These are phyloP conservation scores for Macrophomina pseudophaseolina DNA, from an alignment of 2,329 filamentous ascomycete genomes.

Conservation along the genomic window DNA sequence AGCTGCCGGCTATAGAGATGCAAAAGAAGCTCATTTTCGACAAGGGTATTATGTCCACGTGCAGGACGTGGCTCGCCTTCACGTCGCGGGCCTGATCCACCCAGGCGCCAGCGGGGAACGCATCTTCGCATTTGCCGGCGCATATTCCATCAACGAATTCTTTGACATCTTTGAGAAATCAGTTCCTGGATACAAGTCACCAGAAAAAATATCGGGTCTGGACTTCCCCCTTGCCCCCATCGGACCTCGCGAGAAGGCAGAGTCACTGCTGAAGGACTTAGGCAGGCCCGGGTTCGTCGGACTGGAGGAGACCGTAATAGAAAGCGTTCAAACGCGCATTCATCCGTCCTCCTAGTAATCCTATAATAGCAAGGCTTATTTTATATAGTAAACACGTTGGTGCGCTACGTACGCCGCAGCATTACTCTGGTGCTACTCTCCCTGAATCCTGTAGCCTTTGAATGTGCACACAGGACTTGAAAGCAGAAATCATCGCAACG, in stretches of 20 bases:
- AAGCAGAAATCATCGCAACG: too few species aligned
- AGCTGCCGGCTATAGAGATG: too few species aligned
- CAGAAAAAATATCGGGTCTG: constrained; percentile 14
- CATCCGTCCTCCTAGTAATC: too few species aligned
- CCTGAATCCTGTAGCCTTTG: too few species aligned
- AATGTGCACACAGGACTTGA: too few species aligned
- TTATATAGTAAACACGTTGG: too few species aligned
- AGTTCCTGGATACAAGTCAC: neutral
- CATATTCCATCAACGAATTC: constrained; percentile 26
- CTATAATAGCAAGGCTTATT: too few species aligned
- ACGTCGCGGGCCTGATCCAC: constrained; percentile 16
- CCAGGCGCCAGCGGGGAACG: constrained; percentile 26
- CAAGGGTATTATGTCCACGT: neutral
- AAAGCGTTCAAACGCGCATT: too few species aligned
- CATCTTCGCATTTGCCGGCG: constrained; percentile 27
- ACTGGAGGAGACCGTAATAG: constrained; percentile 18
- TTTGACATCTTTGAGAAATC: constrained; percentile 27
- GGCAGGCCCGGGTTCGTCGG: constrained; percentile 26
- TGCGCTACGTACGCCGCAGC: too few species aligned
- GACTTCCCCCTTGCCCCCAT: neutral
- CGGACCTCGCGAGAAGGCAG: constrained; percentile 16
- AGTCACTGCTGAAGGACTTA: constrained; percentile 28
- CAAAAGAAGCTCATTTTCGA: neutral
- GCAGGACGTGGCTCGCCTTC: constrained; percentile 2
- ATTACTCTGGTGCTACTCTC: too few species aligned